phyloP scores from a whole-genome alignment of 2,329 filamentous ascomycete species.

The Fusarium clavum region DNA sequence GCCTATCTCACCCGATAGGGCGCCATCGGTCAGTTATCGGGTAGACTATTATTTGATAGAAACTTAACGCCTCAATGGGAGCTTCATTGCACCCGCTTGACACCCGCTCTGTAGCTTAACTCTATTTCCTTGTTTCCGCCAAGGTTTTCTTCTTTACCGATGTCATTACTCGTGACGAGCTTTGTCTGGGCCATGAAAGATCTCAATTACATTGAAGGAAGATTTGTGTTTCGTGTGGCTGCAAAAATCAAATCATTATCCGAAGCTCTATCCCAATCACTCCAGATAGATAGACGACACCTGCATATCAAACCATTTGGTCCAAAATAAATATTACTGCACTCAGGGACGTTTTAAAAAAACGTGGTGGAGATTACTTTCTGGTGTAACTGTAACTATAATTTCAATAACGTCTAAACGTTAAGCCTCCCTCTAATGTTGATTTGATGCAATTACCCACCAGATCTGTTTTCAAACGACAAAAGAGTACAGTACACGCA shows the following conservation, averaged over 20 bases:
- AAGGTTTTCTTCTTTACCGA: background rate
- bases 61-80: conserved; percentile 9
- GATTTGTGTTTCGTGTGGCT: background rate
- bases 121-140: background rate
- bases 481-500: background rate
- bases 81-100: background rate
- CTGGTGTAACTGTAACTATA: background rate
- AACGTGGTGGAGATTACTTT: background rate
- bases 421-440: background rate
- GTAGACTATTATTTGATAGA: background rate
- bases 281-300: background rate
- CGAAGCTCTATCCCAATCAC: background rate
- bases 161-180: background rate
- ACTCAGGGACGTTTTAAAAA: background rate
- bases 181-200: background rate
- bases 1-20: background rate
- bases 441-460: background rate
- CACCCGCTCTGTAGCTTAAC: conserved; percentile 4
- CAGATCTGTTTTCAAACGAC: background rate
- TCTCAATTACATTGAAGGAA: background rate
- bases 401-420: background rate
- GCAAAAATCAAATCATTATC: background rate
- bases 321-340: background rate
- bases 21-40: background rate
- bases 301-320: accelerated